phyloP scores from a whole-genome alignment of 2,329 filamentous ascomycete species.

The Colletotrichum caudatum region DNA sequence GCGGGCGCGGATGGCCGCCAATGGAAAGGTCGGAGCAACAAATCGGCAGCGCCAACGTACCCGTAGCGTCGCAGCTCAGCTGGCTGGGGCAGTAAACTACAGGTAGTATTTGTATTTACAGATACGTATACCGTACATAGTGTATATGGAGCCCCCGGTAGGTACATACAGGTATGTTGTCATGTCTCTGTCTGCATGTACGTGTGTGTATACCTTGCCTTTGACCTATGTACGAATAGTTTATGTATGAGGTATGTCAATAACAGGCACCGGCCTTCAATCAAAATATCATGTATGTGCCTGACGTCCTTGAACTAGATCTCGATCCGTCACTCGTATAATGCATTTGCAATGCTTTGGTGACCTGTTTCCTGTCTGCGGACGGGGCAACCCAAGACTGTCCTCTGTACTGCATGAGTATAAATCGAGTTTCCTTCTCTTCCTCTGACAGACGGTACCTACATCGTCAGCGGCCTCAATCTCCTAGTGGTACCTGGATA shows the following conservation, averaged over 20 bases:
- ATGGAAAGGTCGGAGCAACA: not conserved
- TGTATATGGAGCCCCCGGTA: too few relatives aligned
- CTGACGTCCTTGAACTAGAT: not conserved
- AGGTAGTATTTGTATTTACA: too few relatives aligned
- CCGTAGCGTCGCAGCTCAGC: too few relatives aligned
- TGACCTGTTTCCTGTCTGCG: not conserved
- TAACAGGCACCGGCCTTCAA: not conserved
- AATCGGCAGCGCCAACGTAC: not conserved
- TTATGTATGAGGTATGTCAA: too few relatives aligned
- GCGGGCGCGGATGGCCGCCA: constrained; percentile 6
- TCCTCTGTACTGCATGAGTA: too few relatives aligned
- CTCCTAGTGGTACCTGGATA: not conserved
- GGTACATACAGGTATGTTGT: too few relatives aligned
- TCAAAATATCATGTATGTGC: not conserved
- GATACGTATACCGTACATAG: too few relatives aligned
- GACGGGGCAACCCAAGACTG: too few relatives aligned
- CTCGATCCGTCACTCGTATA: not conserved
- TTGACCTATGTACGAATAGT: too few relatives aligned
- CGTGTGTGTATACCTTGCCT: too few relatives aligned
- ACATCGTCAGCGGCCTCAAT: not conserved
- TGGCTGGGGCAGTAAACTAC: too few relatives aligned
- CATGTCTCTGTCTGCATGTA: too few relatives aligned
- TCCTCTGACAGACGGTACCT: not conserved
- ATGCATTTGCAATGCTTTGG: not conserved
- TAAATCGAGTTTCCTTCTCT: not conserved